Base-by-base conservation (phyloP, 306 rosid genomes). In the Cercis canadensis region DNA sequence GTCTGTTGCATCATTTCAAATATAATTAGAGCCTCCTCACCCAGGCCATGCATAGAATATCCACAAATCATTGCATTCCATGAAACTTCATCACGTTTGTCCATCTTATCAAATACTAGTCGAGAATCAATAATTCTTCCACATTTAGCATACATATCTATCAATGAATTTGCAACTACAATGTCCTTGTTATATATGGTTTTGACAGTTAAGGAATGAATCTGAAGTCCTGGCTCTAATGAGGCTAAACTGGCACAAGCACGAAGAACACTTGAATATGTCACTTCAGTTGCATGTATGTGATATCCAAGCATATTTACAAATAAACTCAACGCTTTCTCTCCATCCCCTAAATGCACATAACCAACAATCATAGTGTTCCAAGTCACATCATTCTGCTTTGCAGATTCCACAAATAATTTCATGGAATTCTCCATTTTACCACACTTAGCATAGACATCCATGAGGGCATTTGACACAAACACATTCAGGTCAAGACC, bases 391-490 rank as follows among this genome's bases (percentile, higher is more conserved):
- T 63, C 81, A 57, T 63, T 77, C 31, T 36, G 64, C 73, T 77
- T 67, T 13, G 10, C 50, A 0, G 68, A 70, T 37, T 43, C 68
- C n/a, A 4, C 18, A 39, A 77, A 77, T 70, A 77, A 56, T 47
- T 46, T 63, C 17, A 63, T 4, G 0, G 77, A 70, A 65, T 56
- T 63, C 73, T 77, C 73, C 72, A 77, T 77, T 63, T 56, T 52
- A 24, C 62, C 77, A 70, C 73, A 55, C 73, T 77, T 77, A 60
- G 81, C 77, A 57, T 77, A 77, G 43, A 70, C 73, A 77, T 77
- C 81, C 72, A 70, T 77, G 47, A 77, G 77, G 77, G 77, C 67
- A 70, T 77, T 77, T 63, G 73, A 70, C 56, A 70, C 81, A 70
- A 77, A 77, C 50, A 77, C 77, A 57, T 70, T 70, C 46, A 59